phyloP scores from a whole-genome alignment of 139 green algal species.

The Chlamydomonas schloesseri region DNA sequence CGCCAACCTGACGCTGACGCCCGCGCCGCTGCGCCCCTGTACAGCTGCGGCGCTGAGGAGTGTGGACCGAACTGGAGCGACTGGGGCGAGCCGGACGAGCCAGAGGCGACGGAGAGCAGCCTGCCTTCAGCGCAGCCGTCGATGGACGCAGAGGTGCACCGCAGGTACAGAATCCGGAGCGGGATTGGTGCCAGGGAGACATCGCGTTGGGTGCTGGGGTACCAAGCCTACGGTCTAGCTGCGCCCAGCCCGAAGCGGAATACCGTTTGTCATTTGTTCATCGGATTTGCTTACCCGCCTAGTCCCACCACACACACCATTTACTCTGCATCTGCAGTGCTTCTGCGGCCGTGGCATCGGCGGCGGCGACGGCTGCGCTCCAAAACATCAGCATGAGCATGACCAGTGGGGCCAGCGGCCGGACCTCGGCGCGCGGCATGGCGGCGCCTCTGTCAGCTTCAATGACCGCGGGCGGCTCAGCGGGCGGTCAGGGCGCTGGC shows the following conservation, averaged over 20 bases:
- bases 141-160: not conserved
- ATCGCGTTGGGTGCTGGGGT: no score
- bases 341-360: not conserved
- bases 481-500: not conserved
- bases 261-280: no score
- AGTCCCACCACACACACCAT: not conserved
- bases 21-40: not conserved
- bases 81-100: constrained; percentile 21
- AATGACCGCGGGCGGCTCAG: not conserved
- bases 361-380: not conserved
- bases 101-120: constrained; percentile 5
- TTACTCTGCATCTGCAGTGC: not conserved
- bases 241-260: no score
- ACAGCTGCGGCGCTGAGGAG: not conserved
- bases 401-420: not conserved
- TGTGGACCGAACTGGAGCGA: constrained; percentile 6
- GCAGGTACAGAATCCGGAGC: no score
- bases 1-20: not conserved
- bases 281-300: no score
- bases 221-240: no score
- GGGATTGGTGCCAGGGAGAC: no score
- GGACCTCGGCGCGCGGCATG: not conserved
- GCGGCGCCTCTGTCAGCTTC: not conserved
- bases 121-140: not conserved
- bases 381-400: constrained; percentile 31